phyloP scores from a whole-genome alignment of 108 stramenopile species.

The Skeletonema tropicum region DNA sequence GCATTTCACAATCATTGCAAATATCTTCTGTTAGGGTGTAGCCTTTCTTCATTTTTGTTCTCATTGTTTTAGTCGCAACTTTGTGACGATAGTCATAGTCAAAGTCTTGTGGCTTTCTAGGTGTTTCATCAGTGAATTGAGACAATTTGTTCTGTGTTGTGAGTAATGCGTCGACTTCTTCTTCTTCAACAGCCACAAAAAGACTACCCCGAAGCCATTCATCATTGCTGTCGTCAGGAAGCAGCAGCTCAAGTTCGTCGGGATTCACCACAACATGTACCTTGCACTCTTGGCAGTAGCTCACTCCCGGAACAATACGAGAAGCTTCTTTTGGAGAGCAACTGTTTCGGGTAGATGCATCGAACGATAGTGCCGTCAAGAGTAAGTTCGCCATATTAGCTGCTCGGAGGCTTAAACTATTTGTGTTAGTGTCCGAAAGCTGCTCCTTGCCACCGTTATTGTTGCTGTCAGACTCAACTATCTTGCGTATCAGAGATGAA shows the following conservation, averaged over 20 bases:
- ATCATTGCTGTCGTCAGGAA: conserved; percentile 17
- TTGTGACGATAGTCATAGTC: conserved; percentile 33
- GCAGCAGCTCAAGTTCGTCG: conserved; percentile 12
- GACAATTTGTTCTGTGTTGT: conserved; percentile 2
- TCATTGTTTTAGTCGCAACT: conserved; percentile 21
- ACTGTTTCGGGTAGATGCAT: conserved; percentile 19
- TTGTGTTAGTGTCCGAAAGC: neutral
- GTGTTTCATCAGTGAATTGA: neutral
- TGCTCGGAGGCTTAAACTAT: conserved; percentile 7
- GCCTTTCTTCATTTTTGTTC: conserved; percentile 6
- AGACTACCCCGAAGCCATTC: conserved; percentile 20
- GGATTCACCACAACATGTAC: conserved; percentile 29
- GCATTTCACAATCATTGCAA: conserved; percentile 25
- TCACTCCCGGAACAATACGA: conserved; percentile 12
- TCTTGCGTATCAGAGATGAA: conserved; percentile 26
- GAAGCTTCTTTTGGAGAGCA: conserved; percentile 3
- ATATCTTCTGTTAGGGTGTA: conserved; percentile 14
- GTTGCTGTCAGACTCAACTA: neutral
- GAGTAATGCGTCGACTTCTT: conserved; percentile 9
- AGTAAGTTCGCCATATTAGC: conserved; percentile 27
- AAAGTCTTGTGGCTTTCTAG: conserved; percentile 16
- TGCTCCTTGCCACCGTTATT: neutral
- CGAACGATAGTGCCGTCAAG: conserved; percentile 31
- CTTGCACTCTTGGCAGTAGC: conserved; percentile 26
- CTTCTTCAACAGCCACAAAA: conserved; percentile 20